A percentile compares a stretch with the other conserved stretches of the same genome.
phyloP scores from a whole-genome alignment of 148 eudicot genomes.

The Camellia lanceoleosa region DNA sequence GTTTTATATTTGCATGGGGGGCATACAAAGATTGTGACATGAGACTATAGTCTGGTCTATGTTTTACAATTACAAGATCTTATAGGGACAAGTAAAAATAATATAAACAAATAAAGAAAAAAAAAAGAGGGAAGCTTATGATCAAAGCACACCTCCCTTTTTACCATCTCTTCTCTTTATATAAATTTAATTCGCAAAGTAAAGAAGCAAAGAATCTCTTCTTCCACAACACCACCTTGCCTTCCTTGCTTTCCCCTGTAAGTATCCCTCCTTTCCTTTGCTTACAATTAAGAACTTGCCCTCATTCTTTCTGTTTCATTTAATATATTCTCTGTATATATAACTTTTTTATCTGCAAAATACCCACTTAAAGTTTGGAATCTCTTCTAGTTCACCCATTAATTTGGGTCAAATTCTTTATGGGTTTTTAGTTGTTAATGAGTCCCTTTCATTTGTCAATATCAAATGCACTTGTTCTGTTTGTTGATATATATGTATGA shows the following conservation, averaged over 20 bases:
- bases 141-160: slow-evolving; percentile 19
- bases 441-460: slow-evolving; percentile 6
- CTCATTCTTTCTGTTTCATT: not conserved
- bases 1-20: slow-evolving; percentile 4
- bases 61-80: not conserved
- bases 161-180: not conserved
- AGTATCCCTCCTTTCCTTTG: slow-evolving; percentile 68
- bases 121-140: slow-evolving; percentile 10
- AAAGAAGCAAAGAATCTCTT: slow-evolving; percentile 29
- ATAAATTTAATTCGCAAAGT: not conserved
- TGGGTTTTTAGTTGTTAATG: slow-evolving; percentile 17
- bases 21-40: slow-evolving; percentile 5
- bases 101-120: not conserved
- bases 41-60: not conserved
- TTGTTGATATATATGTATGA: not conserved
- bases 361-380: slow-evolving; percentile 33
- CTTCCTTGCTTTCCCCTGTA: slow-evolving; percentile 28
- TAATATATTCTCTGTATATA: not conserved
- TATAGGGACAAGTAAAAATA: not conserved
- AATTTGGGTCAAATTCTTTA: slow-evolving; percentile 19
- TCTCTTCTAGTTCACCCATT: slow-evolving; percentile 24
- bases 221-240: not conserved
- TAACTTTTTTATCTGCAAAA: slow-evolving; percentile 17
- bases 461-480: not conserved
- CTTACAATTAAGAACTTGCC: slow-evolving; percentile 69